Evolutionary conservation across 2,329 filamentous ascomycete genomes (phyloP).

Genomic region (Mycosphaerella sp.): DNA sequence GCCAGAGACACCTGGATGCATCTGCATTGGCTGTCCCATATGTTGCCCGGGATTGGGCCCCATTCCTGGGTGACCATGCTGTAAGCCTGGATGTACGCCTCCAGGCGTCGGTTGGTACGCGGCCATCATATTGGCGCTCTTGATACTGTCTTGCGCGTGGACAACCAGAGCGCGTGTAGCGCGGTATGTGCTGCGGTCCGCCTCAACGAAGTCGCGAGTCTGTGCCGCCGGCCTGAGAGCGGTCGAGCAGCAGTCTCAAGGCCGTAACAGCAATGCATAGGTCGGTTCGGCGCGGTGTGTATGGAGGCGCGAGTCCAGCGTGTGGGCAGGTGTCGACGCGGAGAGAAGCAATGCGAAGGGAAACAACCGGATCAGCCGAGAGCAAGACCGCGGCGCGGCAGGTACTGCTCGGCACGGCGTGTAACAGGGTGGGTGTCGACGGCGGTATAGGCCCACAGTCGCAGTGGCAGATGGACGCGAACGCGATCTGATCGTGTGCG

Average conservation of each 20-base stretch:
- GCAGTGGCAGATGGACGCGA: not conserved
- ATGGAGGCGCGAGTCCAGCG: not conserved
- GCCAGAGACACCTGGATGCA: slow-evolving; percentile 63
- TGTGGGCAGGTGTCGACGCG: not conserved
- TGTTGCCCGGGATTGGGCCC: slow-evolving; percentile 64
- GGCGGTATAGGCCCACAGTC: not conserved
- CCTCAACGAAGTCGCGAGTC: slow-evolving; percentile 12
- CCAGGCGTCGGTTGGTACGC: slow-evolving; percentile 63
- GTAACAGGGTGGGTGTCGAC: not conserved
- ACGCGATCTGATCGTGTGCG: not conserved
- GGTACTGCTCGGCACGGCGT: not conserved
- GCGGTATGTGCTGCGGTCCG: not conserved
- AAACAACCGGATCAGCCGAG: not conserved
- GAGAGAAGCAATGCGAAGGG: not conserved
- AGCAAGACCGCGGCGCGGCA: not conserved
- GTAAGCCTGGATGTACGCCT: slow-evolving; percentile 61
- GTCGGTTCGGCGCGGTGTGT: slow-evolving; percentile 9
- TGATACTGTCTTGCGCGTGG: slow-evolving; percentile 11
- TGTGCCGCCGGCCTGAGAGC: slow-evolving; percentile 24
- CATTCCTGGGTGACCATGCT: slow-evolving; percentile 57
- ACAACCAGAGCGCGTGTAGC: slow-evolving; percentile 33
- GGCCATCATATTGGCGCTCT: slow-evolving; percentile 58
- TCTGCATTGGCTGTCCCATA: slow-evolving; percentile 64
- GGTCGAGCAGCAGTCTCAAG: slow-evolving; percentile 29
- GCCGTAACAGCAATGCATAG: slow-evolving; percentile 29